Percentiles rank a stretch among this genome's conserved stretches.
Conservation (phyloP, 768 basidiomycete species). For the Lentinula lateritia region DNA sequence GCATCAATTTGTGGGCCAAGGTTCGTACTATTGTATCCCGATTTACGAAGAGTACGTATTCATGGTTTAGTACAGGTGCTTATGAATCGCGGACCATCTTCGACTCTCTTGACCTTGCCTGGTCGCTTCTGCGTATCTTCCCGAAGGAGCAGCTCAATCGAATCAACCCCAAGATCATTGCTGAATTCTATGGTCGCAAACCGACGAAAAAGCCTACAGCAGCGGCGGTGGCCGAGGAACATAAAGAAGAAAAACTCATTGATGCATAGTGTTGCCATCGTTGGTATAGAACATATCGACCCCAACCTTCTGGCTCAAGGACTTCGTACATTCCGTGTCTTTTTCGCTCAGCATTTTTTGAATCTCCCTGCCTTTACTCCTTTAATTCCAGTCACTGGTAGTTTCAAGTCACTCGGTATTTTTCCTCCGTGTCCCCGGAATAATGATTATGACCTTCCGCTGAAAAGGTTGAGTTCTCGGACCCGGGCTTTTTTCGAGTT, state of each 20-base stretch:
- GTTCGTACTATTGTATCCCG: constrained; percentile 33
- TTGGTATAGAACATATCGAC: not conserved
- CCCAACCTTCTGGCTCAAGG: not conserved
- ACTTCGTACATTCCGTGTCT: no score
- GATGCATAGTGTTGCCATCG: constrained; percentile 44
- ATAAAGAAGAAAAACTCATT: constrained; percentile 54
- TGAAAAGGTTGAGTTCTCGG: not conserved
- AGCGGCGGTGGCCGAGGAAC: constrained; percentile 42
- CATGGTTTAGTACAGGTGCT: constrained; percentile 47
- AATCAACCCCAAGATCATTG: constrained; percentile 94
- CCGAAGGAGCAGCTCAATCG: constrained; percentile 98
- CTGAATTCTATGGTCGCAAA: constrained; percentile 90
- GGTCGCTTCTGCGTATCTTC: constrained; percentile 96
- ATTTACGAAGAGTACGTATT: not conserved
- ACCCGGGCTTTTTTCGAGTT: no score
- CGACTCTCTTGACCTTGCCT: constrained; percentile 95
- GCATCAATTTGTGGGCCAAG: constrained; percentile 95
- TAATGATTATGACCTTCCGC: not conserved
- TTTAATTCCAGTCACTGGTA: no score
- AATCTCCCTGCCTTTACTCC: not conserved
- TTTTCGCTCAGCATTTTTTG: not conserved
- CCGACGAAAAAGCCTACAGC: constrained; percentile 55
- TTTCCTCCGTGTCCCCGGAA: not conserved
- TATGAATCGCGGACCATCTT: constrained; percentile 96
- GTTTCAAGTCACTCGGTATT: not conserved